Conservation (phyloP, 345 rosid species). For the Microthlaspi erraticum region DNA sequence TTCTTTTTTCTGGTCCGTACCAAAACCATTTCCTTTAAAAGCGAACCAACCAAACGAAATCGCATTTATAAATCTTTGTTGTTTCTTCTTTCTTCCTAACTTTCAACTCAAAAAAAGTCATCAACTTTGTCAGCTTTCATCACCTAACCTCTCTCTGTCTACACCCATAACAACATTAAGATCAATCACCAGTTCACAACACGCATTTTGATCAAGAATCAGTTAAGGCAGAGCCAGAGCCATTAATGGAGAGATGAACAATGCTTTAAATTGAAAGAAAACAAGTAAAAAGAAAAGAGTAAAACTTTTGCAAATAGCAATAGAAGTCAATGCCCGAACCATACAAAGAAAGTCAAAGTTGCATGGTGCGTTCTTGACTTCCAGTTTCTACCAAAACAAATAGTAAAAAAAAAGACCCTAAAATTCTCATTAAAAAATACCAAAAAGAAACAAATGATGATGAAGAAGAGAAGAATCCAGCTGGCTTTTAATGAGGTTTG, state of each 20-base stretch:
- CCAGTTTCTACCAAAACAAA: slow-evolving; percentile 48
- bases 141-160: slow-evolving; percentile 13
- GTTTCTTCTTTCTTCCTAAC: slow-evolving; percentile 28
- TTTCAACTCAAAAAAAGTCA: slow-evolving; percentile 33
- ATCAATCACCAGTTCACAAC: slow-evolving; percentile 4
- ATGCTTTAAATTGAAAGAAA: neutral
- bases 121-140: slow-evolving; percentile 40
- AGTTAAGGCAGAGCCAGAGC: slow-evolving; percentile 5
- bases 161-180: slow-evolving; percentile 19
- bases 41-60: slow-evolving; percentile 29
- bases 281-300: neutral
- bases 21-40: slow-evolving; percentile 20
- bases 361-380: slow-evolving; percentile 99
- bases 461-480: slow-evolving; percentile 30
- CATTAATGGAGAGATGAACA: slow-evolving; percentile 16
- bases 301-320: slow-evolving; percentile 35
- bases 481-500: slow-evolving; percentile 49
- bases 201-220: slow-evolving; percentile 17
- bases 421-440: slow-evolving; percentile 22
- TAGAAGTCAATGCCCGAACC: slow-evolving; percentile 99
- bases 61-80: slow-evolving; percentile 34
- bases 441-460: neutral
- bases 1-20: slow-evolving; percentile 29
- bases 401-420: slow-evolving; percentile 30
- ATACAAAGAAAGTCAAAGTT: slow-evolving; percentile 49